These are phyloP conservation scores for Neckera pumila DNA, from an alignment of 225 moss, liverwort and hornwort species.

Conservation along the genomic window DNA sequence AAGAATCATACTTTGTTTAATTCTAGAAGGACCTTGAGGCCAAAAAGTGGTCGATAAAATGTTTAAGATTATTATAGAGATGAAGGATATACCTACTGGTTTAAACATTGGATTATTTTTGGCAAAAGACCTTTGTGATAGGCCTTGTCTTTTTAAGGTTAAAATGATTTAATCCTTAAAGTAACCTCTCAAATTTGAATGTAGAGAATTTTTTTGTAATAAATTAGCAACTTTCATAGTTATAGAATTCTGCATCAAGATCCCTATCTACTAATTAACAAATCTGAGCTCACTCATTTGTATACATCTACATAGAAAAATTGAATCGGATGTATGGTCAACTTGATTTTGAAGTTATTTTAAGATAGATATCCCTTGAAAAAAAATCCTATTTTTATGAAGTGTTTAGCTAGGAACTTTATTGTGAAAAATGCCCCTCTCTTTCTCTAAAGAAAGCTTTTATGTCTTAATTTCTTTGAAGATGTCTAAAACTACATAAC, in stretches of 20 bases:
- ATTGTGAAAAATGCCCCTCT: background rate
- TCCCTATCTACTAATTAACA: background rate
- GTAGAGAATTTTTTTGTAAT: background rate
- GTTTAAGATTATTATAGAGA: background rate
- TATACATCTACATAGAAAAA: background rate
- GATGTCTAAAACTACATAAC: background rate
- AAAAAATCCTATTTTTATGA: background rate
- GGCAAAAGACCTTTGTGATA: background rate
- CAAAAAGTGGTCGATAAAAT: too few species aligned
- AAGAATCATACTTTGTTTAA: rapidly evolving
- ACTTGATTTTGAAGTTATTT: background rate
- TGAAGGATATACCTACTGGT: background rate
- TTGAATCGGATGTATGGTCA: background rate
- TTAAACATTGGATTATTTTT: background rate
- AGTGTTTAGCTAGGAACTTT: rapidly evolving
- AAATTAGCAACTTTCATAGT: background rate
- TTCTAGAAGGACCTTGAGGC: background rate
- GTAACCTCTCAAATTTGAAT: background rate
- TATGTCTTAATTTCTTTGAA: background rate
- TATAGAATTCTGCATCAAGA: background rate
- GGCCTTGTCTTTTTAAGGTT: background rate
- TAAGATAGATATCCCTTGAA: background rate
- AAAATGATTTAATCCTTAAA: background rate
- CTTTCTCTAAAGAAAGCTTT: background rate
- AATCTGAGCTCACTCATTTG: background rate